phyloP scores from a whole-genome alignment of 1,284 basidiomycete genomes.

The Ceratobasidium sp. region DNA sequence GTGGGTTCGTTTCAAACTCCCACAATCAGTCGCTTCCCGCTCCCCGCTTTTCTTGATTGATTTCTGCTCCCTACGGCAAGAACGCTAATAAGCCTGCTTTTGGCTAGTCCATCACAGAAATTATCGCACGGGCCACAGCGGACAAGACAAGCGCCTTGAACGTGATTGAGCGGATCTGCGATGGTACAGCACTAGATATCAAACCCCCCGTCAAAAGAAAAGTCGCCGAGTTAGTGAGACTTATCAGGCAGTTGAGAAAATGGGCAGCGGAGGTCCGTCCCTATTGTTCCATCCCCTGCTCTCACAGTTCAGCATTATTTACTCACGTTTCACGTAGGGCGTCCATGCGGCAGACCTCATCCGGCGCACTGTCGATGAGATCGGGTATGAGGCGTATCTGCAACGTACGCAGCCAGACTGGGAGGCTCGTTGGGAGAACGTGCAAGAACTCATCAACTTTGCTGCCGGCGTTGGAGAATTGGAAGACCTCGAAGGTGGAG shows the following conservation, averaged over 20 bases:
- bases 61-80: background rate
- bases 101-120: conserved; percentile 70
- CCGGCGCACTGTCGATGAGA: conserved; percentile 68
- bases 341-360: conserved; percentile 76
- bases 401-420: conserved; percentile 78
- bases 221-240: conserved; percentile 69
- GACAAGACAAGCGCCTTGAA: conserved; percentile 70
- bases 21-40: background rate
- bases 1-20: conserved; percentile 40
- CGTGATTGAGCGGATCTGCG: conserved; percentile 71
- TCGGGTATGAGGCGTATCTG: conserved; percentile 78
- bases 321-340: conserved; percentile 60
- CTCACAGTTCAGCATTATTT: conserved; percentile 9
- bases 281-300: background rate
- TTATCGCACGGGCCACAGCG: conserved; percentile 67
- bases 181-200: conserved; percentile 70
- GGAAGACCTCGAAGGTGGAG: conserved; percentile 9
- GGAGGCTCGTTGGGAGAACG: conserved; percentile 86
- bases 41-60: background rate
- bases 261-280: conserved; percentile 67
- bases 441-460: conserved; percentile 84
- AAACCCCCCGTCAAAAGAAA: conserved; percentile 76
- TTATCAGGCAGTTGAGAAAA: conserved; percentile 67
- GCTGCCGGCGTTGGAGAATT: conserved; percentile 63
- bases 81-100: background rate